These are phyloP conservation scores for Periconia sp. DNA, from an alignment of 2,329 filamentous ascomycete species.

Conservation along the genomic window DNA sequence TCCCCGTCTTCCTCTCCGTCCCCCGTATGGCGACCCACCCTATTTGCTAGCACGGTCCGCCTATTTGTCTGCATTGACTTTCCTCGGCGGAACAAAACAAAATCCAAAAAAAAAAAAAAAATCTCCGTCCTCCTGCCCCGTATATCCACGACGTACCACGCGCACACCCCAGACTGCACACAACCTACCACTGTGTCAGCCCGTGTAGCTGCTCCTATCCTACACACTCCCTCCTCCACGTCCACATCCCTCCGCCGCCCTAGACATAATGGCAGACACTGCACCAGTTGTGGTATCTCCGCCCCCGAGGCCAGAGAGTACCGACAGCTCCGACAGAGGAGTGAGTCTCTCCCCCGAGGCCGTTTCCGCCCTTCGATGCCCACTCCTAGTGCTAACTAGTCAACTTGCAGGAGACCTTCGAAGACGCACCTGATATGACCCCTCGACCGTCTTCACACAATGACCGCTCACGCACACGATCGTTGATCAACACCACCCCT, in stretches of 20 bases:
- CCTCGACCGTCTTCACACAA: constrained; percentile 42
- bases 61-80: neutral
- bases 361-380: neutral
- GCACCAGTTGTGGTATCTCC: constrained; percentile 8
- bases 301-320: constrained; percentile 27
- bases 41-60: neutral
- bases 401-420: constrained; percentile 68
- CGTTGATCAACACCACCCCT: constrained; percentile 49
- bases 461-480: constrained; percentile 53
- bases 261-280: constrained; percentile 23
- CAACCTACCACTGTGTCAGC: neutral
- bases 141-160: neutral
- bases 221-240: constrained; percentile 3
- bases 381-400: constrained; percentile 7
- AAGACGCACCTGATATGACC: constrained; percentile 72
- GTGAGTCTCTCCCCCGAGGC: constrained; percentile 11
- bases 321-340: constrained; percentile 35
- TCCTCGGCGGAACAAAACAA: neutral
- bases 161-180: neutral
- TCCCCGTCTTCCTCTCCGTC: too few relatives aligned
- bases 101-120: neutral
- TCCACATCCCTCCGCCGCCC: constrained; percentile 13
- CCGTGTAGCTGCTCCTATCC: constrained; percentile 5
- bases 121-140: neutral
- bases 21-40: neutral